Evolutionary conservation across 306 rosid genomes (phyloP), one percentile per base, ranked within the genome.

Genomic region (Citrullus amarus): DNA sequence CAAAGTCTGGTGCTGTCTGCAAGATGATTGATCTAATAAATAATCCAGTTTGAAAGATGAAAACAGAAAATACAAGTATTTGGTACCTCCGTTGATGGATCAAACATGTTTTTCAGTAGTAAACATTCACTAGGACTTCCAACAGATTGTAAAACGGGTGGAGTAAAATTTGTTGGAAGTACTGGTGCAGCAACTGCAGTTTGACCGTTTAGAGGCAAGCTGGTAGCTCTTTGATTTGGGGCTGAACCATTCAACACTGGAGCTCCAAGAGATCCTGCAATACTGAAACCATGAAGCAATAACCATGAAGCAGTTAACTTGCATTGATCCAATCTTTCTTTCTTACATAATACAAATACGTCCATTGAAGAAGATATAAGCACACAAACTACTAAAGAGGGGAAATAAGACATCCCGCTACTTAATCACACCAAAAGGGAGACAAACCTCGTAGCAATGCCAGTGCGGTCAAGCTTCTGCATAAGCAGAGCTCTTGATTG

Each of bases 401-500:
- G 16, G 53, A 73, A n/a, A 30, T 53, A 28, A 20, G 55, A 38
- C 53, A 76, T 55, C 39, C 5, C 2, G 20, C 54, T 57, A 41
- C 9, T 55, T 76, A 76, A 55, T 38, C 14, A 54, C 41, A 32
- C 50, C 39, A 53, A 56, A 61, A 58, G 34, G 50, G 30, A 60
- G 44, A 87, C 89, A 61, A 77, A 95, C 99, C 98, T 88, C 74
- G 96, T 83, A 32, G 97, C 88, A 81, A 88, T 83, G 73, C 96
- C 99, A 58, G 96, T 55, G 56, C 99, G 97, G 76, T 94, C 99
- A 79, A 95, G 88, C 88, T 92, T 95, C 83, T 86, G 91, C 99
- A 95, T 95, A 46, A 95, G 96, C 84, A 91, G 43, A 62, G 97
- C 98, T 84, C 99, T 91, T 76, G 99, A 95, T 78, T 95, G 99